phyloP scores from a whole-genome alignment of 306 rosid species.

The Rosa persica region DNA sequence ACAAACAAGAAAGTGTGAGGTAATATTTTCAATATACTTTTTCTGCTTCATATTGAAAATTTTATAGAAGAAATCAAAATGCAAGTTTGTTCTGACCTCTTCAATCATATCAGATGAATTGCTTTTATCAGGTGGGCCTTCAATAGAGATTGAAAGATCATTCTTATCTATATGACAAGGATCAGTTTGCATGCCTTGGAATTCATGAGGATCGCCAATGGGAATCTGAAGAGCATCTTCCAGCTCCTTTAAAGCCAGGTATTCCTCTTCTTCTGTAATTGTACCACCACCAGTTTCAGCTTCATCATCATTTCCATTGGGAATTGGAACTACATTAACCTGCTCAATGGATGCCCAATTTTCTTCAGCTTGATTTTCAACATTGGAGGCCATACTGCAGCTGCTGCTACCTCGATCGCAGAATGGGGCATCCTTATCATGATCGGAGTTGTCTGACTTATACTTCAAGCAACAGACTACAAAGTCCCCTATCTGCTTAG shows the following conservation, averaged over 20 bases:
- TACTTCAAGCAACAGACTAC: conserved; percentile 42
- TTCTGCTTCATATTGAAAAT: neutral
- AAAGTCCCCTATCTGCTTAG: neutral
- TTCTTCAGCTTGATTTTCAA: neutral
- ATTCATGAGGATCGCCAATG: neutral
- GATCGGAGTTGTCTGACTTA: conserved; percentile 12
- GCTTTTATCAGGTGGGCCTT: neutral
- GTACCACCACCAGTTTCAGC: conserved; percentile 13
- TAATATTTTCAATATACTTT: conserved; percentile 12
- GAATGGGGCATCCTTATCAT: neutral
- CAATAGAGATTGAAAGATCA: neutral
- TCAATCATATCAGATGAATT: neutral
- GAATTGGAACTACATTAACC: too few species aligned
- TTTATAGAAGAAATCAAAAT: neutral
- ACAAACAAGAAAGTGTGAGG: conserved; percentile 16
- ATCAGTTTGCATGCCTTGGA: neutral
- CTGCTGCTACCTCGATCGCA: neutral
- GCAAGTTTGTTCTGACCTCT: neutral
- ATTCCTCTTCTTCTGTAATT: neutral
- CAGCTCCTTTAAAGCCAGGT: neutral
- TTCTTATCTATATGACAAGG: neutral
- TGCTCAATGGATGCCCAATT: neutral
- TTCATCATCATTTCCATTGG: neutral
- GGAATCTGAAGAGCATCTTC: neutral
- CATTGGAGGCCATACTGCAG: neutral